Percentiles rank a stretch among this genome's conserved stretches.
Evolutionary conservation across 176 grass and related monocot genomes (phyloP).

Genomic region (Oryza coarctata): DNA sequence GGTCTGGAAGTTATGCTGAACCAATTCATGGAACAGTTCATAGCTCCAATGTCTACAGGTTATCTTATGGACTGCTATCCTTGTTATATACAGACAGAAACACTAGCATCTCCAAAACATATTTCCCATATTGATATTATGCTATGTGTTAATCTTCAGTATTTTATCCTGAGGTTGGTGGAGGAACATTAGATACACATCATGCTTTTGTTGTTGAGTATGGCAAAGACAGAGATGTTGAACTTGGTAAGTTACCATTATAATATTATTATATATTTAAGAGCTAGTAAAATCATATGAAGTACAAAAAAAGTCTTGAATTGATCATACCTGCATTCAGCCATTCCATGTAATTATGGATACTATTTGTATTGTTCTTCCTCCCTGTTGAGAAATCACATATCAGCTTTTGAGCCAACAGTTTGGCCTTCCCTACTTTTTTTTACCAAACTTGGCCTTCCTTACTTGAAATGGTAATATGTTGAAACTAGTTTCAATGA

Average conservation of each 20-base stretch:
- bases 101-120: constrained; percentile 9
- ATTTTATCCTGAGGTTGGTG: constrained; percentile 86
- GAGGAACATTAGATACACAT: constrained; percentile 80
- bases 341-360: neutral
- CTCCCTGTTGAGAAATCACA: neutral
- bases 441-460: too few relatives aligned
- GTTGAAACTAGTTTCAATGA: constrained; percentile 1
- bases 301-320: constrained; percentile 5
- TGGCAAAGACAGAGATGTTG: constrained; percentile 91
- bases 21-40: constrained; percentile 90
- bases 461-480: constrained; percentile 1
- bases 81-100: constrained; percentile 5
- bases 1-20: constrained; percentile 88
- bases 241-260: constrained; percentile 59
- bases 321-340: constrained; percentile 5
- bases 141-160: constrained; percentile 56
- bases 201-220: constrained; percentile 99
- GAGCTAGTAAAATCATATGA: neutral
- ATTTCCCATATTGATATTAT: constrained; percentile 26
- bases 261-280: constrained; percentile 1
- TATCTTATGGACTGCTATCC: constrained; percentile 15
- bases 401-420: neutral
- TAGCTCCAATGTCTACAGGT: constrained; percentile 88
- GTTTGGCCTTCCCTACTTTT: neutral
- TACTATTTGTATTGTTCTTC: neutral